Percentiles rank a stretch among this genome's conserved stretches.
These are phyloP conservation scores for Pachysandra terminalis DNA, from an alignment of 164 flowering plant species.

Conservation along the genomic window DNA sequence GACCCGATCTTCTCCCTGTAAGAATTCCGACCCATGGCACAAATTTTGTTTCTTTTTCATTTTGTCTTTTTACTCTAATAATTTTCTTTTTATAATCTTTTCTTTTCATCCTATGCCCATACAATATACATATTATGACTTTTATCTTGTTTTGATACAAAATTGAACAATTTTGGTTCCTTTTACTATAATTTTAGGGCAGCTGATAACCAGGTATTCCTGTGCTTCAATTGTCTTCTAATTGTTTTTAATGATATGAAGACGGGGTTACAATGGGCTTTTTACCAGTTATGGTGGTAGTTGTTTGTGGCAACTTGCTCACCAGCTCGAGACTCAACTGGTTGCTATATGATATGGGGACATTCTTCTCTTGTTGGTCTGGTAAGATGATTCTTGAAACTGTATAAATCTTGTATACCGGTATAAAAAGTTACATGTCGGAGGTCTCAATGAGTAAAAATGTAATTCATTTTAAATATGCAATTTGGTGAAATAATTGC, in stretches of 20 bases:
- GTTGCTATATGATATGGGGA: constrained; percentile 37
- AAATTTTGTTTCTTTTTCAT: too few relatives aligned
- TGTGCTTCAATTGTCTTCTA: neutral
- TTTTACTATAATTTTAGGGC: constrained; percentile 29
- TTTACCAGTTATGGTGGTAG: constrained; percentile 13
- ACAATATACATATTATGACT: too few relatives aligned
- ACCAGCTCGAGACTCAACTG: constrained; percentile 30
- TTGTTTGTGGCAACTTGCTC: constrained; percentile 40
- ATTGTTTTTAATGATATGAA: too few relatives aligned
- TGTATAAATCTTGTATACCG: neutral
- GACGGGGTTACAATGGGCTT: neutral
- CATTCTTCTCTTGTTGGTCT: constrained; percentile 46
- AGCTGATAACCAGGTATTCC: constrained; percentile 38
- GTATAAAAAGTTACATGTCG: neutral
- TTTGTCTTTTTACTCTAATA: too few relatives aligned
- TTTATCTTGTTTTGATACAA: too few relatives aligned
- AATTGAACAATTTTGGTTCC: neutral
- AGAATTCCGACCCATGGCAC: too few relatives aligned
- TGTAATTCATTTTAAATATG: neutral
- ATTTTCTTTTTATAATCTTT: too few relatives aligned
- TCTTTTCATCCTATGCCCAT: too few relatives aligned
- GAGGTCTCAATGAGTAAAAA: neutral
- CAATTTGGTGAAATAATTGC: constrained; percentile 45
- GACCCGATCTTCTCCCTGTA: too few relatives aligned
- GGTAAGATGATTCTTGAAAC: constrained; percentile 13